Conservation (phyloP, 352 stramenopile genomes). For the Salisapilia sapeloensis region DNA sequence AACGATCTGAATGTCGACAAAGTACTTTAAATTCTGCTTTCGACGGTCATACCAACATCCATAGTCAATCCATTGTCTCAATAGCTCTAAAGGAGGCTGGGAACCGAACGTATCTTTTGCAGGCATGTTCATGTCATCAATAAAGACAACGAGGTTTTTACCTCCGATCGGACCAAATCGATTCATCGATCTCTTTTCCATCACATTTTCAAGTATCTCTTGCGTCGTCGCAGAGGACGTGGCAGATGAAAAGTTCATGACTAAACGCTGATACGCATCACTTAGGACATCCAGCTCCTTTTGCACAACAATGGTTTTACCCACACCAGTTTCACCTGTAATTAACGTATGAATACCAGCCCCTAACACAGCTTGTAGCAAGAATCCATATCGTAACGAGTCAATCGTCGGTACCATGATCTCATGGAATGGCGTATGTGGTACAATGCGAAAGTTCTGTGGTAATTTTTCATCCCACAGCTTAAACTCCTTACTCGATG, state of each 20-base stretch:
- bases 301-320: conserved; percentile 78
- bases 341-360: conserved; percentile 71
- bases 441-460: conserved; percentile 47
- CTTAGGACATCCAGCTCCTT: conserved; percentile 66
- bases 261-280: conserved; percentile 52
- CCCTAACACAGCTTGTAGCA: conserved; percentile 61
- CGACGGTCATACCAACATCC: conserved; percentile 85
- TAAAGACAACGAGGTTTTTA: conserved; percentile 84
- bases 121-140: conserved; percentile 89
- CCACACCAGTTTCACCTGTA: conserved; percentile 81
- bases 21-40: conserved; percentile 83
- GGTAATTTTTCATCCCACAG: conserved; percentile 73
- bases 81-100: conserved; percentile 80
- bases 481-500: conserved; percentile 55
- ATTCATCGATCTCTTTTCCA: conserved; percentile 84
- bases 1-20: conserved; percentile 84
- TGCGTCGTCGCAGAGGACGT: conserved; percentile 76
- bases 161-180: conserved; percentile 72
- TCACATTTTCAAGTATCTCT: conserved; percentile 81
- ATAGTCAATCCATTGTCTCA: conserved; percentile 88
- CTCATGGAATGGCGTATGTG: conserved; percentile 64
- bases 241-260: conserved; percentile 86
- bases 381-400: conserved; percentile 61
- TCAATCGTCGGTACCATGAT: conserved; percentile 82
- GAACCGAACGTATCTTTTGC: conserved; percentile 83